Conservation (phyloP, 805 yeast species). For the Lipomyces sp. region DNA sequence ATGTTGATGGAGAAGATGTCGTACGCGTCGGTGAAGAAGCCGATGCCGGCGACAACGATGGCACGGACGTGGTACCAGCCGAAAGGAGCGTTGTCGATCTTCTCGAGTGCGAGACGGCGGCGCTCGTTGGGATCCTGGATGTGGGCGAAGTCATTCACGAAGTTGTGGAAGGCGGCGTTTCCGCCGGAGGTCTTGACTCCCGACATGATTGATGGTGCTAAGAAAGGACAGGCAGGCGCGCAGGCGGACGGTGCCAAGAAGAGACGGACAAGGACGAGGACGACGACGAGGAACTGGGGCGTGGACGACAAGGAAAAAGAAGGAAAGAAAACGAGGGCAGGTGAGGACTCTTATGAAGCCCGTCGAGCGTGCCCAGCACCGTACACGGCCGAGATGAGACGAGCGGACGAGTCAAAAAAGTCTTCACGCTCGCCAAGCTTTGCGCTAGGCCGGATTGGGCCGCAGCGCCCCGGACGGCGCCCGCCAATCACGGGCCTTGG, state of each 20-base stretch:
- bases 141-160: slow-evolving; percentile 52
- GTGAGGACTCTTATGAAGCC: neutral
- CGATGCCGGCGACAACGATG: slow-evolving; percentile 62
- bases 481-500: slow-evolving; percentile 1
- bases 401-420: neutral
- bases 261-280: neutral
- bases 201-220: neutral
- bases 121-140: slow-evolving; percentile 57
- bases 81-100: slow-evolving; percentile 55
- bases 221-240: neutral
- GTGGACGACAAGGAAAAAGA: neutral
- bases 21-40: slow-evolving; percentile 89
- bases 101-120: slow-evolving; percentile 58
- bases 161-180: slow-evolving; percentile 58
- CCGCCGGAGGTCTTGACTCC: slow-evolving; percentile 44
- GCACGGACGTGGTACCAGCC: slow-evolving; percentile 54
- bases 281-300: neutral
- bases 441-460: slow-evolving; percentile 5
- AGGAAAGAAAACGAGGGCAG: neutral
- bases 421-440: neutral
- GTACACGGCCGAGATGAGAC: neutral
- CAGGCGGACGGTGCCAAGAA: too few relatives aligned
- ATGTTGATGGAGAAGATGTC: slow-evolving; percentile 88
- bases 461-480: neutral
- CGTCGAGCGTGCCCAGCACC: neutral